Evolutionary conservation across 2,329 filamentous ascomycete species (phyloP).

Genomic region (Xylariaceae sp.): DNA sequence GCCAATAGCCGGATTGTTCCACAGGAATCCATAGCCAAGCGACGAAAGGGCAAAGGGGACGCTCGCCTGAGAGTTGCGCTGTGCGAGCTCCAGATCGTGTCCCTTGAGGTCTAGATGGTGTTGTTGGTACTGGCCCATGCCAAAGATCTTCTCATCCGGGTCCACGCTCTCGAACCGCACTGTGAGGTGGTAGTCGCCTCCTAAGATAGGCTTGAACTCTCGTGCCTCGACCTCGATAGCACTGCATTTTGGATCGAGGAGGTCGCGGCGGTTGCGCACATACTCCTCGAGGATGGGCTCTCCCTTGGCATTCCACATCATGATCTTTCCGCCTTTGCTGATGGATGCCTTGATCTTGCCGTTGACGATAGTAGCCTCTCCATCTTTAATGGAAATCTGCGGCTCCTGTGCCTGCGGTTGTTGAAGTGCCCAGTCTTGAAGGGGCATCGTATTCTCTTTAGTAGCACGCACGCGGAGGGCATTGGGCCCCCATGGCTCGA

Average conservation of each 20-base stretch:
- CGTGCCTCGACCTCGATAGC: conserved; percentile 62
- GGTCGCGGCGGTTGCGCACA: conserved; percentile 55
- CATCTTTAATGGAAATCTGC: conserved; percentile 37
- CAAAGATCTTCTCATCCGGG: conserved; percentile 64
- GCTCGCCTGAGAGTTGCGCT: conserved; percentile 70
- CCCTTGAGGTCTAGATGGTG: conserved; percentile 68
- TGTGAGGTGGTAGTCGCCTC: conserved; percentile 61
- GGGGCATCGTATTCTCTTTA: conserved; percentile 44
- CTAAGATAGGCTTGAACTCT: conserved; percentile 60
- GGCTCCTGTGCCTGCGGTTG: conserved; percentile 28
- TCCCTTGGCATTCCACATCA: conserved; percentile 42
- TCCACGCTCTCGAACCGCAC: conserved; percentile 58
- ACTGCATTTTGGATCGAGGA: conserved; percentile 63
- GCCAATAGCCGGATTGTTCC: conserved; percentile 70
- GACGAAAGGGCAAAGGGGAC: conserved; percentile 67
- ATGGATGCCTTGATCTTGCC: conserved; percentile 47
- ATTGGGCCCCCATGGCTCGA: conserved; percentile 56
- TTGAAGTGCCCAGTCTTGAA: conserved; percentile 50
- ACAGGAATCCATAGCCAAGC: conserved; percentile 66
- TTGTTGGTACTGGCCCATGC: conserved; percentile 74
- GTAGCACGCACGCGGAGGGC: conserved; percentile 55
- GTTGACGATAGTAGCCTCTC: conserved; percentile 49
- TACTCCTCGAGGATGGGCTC: conserved; percentile 58
- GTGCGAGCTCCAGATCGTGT: conserved; percentile 66
- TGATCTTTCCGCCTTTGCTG: conserved; percentile 48